These are phyloP conservation scores for Anisodus tanguticus DNA, from an alignment of 257 asterid genomes.

Conservation along the genomic window DNA sequence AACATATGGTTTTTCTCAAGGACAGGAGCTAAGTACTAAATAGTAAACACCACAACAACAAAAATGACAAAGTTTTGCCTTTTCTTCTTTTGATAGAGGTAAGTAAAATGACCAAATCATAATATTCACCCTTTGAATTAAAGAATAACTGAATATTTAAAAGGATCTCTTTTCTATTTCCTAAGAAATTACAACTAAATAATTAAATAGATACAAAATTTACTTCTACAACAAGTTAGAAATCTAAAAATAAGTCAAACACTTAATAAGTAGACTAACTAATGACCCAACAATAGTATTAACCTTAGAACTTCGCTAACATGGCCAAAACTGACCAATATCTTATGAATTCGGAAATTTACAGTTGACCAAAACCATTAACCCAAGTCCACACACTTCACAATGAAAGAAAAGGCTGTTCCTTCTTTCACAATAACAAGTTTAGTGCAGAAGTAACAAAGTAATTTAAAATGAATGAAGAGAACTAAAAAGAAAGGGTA, in stretches of 20 bases:
- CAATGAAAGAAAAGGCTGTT: background rate
- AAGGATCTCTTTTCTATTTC: background rate
- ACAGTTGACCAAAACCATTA: background rate
- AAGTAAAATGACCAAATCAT: background rate
- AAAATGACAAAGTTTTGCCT: too few relatives aligned
- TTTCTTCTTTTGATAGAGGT: too few relatives aligned
- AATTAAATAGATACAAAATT: background rate
- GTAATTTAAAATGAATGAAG: background rate
- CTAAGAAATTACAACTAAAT: constrained; percentile 1
- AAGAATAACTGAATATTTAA: background rate
- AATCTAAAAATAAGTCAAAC: background rate
- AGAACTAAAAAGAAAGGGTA: constrained; percentile 9
- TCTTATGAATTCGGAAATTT: background rate
- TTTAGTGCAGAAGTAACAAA: background rate
- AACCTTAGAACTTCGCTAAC: background rate
- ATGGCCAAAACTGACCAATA: background rate
- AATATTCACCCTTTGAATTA: background rate
- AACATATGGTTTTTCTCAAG: background rate
- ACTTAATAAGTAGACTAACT: background rate
- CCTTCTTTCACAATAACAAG: constrained; percentile 9
- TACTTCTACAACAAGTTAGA: background rate
- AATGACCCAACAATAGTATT: background rate
- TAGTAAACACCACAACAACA: background rate
- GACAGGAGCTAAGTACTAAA: background rate
- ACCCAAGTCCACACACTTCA: constrained; percentile 12